Conservation (phyloP, 2,329 filamentous ascomycete genomes). For the Verticillium zaregamsianum region DNA sequence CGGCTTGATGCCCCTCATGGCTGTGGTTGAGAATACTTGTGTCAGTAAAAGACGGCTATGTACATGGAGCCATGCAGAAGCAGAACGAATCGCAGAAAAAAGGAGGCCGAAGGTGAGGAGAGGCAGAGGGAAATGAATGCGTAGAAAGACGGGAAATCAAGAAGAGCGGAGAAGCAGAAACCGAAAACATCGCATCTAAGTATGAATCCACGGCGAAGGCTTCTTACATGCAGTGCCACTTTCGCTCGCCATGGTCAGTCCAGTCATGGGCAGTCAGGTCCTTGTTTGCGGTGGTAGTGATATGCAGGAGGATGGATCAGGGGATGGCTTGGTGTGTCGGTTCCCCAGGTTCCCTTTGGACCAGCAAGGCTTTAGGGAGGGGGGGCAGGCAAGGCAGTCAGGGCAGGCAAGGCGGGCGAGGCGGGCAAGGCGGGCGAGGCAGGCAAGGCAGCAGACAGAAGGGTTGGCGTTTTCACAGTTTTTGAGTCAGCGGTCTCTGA, state of each 20-base stretch:
- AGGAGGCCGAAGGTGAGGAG: not conserved
- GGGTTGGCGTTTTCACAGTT: not conserved
- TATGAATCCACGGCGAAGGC: not conserved
- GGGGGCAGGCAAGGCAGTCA: not conserved
- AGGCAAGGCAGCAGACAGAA: not conserved
- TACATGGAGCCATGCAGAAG: not conserved
- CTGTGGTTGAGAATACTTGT: conserved; percentile 25
- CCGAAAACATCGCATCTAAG: not conserved
- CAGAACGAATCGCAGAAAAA: not conserved
- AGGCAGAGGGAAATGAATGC: not conserved
- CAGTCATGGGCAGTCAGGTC: conserved; percentile 3
- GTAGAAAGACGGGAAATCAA: not conserved
- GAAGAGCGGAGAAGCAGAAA: not conserved
- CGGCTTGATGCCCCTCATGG: conserved; percentile 62
- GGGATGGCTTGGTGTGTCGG: not conserved
- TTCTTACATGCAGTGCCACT: conserved; percentile 13
- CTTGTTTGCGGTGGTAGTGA: not conserved
- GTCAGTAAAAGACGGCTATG: not conserved
- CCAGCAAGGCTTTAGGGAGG: not conserved
- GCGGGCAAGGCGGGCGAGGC: not conserved
- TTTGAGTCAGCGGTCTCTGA: not conserved
- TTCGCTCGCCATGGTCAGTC: conserved; percentile 13
- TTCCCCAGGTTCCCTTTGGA: not conserved
- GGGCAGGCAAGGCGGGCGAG: not conserved
- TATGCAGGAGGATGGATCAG: not conserved